Conservation (phyloP, 306 rosid genomes). For the Acacia acuminata region DNA sequence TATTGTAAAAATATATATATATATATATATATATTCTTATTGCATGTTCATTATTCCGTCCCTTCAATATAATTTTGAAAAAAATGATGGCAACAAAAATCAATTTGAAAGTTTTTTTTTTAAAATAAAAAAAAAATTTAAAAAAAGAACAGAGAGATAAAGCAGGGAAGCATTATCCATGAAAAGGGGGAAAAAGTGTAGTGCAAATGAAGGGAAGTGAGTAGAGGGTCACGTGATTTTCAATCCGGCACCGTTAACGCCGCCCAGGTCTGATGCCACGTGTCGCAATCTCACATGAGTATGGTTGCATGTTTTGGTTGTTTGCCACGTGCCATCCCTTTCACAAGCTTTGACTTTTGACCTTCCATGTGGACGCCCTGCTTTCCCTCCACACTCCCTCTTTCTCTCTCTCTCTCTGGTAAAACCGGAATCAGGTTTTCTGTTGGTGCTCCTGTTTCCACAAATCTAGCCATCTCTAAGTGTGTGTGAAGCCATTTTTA, state of each 20-base stretch:
- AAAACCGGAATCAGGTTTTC: not conserved
- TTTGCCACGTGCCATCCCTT: constrained; percentile 39
- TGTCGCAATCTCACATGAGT: constrained; percentile 43
- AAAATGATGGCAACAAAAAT: too few species aligned
- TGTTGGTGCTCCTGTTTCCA: not conserved
- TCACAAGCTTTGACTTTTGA: constrained; percentile 28
- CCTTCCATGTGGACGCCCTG: constrained; percentile 35
- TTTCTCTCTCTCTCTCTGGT: not conserved
- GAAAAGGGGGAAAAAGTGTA: not conserved
- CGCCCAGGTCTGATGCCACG: constrained; percentile 34
- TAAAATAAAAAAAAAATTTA: too few species aligned
- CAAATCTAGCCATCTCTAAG: not conserved
- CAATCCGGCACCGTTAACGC: constrained; percentile 25
- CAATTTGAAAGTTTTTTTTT: too few species aligned
- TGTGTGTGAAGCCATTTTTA: not conserved
- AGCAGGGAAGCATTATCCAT: not conserved
- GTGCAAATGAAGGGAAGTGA: not conserved
- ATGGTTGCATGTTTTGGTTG: not conserved
- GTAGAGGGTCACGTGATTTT: constrained; percentile 30
- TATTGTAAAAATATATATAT: not conserved
- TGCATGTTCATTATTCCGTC: not conserved
- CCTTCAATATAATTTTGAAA: too few species aligned
- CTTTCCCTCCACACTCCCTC: not conserved
- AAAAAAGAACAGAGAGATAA: too few species aligned
- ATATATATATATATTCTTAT: too few species aligned